phyloP scores from a whole-genome alignment of 148 eudicot genomes.

The Rheum nobile region DNA sequence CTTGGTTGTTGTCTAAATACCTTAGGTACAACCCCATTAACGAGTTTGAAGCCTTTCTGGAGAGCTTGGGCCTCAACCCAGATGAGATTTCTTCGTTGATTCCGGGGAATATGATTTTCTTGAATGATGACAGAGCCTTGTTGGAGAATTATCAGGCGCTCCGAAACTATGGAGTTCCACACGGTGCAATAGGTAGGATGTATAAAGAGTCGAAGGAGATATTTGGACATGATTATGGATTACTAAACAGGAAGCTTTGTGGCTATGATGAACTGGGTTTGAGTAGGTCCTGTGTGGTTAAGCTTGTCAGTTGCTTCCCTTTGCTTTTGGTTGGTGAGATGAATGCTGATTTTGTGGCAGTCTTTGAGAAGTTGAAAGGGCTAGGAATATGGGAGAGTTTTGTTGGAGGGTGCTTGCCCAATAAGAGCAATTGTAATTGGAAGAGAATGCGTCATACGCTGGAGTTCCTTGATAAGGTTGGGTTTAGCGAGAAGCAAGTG shows the following conservation, averaged over 20 bases:
- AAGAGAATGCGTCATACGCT: constrained; percentile 29
- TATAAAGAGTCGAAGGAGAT: constrained; percentile 38
- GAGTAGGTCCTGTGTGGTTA: constrained; percentile 32
- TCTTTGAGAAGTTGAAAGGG: constrained; percentile 27
- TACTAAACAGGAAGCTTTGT: constrained; percentile 27
- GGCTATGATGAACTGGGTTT: constrained; percentile 39
- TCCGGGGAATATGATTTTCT: constrained; percentile 33
- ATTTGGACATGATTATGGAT: constrained; percentile 23
- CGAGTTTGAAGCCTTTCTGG: constrained; percentile 51
- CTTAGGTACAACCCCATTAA: constrained; percentile 45
- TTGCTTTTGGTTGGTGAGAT: constrained; percentile 27
- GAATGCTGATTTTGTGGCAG: constrained; percentile 16
- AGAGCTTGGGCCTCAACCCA: constrained; percentile 46
- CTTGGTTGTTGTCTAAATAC: constrained; percentile 26
- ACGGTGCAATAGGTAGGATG: constrained; percentile 34
- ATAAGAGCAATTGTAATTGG: constrained; percentile 26
- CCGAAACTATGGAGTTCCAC: constrained; percentile 38
- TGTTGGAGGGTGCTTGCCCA: constrained; percentile 31
- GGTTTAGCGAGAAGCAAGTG: constrained; percentile 27
- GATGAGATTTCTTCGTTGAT: constrained; percentile 18
- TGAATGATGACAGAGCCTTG: constrained; percentile 30
- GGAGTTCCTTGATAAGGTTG: constrained; percentile 31
- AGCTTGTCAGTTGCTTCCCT: constrained; percentile 34
- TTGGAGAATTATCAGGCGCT: constrained; percentile 37
- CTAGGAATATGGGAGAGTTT: constrained; percentile 32